A percentile compares a stretch with the other conserved stretches of the same genome.
phyloP scores from a whole-genome alignment of 2,329 filamentous ascomycete genomes.

The Ophiostoma piceae region DNA sequence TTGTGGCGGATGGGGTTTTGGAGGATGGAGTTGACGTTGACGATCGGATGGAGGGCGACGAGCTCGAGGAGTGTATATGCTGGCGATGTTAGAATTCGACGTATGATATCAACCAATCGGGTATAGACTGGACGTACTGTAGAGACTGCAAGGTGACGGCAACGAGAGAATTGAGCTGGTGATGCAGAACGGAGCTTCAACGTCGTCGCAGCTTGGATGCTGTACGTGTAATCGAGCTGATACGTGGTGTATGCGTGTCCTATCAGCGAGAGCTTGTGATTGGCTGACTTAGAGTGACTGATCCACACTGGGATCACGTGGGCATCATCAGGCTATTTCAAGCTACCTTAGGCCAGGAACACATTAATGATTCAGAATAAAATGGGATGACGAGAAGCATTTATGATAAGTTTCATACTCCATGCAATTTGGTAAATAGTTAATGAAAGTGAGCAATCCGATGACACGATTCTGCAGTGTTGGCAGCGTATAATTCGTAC shows the following conservation, averaged over 20 bases:
- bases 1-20: constrained; percentile 41
- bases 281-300: background rate
- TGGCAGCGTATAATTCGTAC: background rate
- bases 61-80: constrained; percentile 9
- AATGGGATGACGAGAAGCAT: background rate
- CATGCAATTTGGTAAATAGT: too few relatives aligned
- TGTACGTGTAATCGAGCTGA: constrained; percentile 11
- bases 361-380: background rate
- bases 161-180: background rate
- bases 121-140: background rate
- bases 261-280: background rate
- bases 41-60: background rate
- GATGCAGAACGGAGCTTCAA: constrained; percentile 19
- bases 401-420: too few relatives aligned
- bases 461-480: background rate
- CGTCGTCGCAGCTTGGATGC: background rate
- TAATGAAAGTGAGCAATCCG: too few relatives aligned
- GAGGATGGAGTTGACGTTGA: background rate
- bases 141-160: background rate
- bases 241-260: constrained; percentile 14
- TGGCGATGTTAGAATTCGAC: background rate
- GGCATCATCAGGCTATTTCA: too few relatives aligned
- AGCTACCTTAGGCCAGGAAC: background rate
- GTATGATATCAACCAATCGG: background rate
- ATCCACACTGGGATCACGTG: background rate